Conservation (phyloP, 805 yeast species). For the Kazachstania taianensis region DNA sequence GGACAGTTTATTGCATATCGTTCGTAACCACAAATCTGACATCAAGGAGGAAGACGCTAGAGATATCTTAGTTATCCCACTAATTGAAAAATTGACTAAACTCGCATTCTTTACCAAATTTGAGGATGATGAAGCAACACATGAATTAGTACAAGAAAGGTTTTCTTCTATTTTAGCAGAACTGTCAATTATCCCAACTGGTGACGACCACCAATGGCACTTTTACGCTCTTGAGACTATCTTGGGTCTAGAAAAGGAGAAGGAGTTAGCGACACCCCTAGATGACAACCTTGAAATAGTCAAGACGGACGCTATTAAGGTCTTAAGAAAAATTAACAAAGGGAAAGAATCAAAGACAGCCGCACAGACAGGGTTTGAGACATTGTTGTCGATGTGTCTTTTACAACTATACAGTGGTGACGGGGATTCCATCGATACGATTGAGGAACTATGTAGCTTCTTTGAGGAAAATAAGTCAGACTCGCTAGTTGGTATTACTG, state of each 20-base stretch:
- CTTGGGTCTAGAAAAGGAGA: slow-evolving; percentile 18
- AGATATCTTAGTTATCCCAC: slow-evolving; percentile 15
- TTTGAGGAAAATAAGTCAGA: slow-evolving; percentile 28
- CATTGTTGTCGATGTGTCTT: slow-evolving; percentile 65
- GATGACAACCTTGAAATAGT: slow-evolving; percentile 49
- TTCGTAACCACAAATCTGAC: slow-evolving; percentile 34
- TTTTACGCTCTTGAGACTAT: slow-evolving; percentile 37
- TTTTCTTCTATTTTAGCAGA: slow-evolving; percentile 59
- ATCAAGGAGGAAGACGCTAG: slow-evolving; percentile 8
- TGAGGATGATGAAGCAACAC: slow-evolving; percentile 6
- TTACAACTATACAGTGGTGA: slow-evolving; percentile 71
- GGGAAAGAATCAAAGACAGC: slow-evolving; percentile 30
- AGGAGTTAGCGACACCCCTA: slow-evolving; percentile 32
- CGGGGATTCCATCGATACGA: slow-evolving; percentile 60
- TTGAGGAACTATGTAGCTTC: slow-evolving; percentile 50
- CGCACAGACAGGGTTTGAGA: slow-evolving; percentile 46
- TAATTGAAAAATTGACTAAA: slow-evolving; percentile 25
- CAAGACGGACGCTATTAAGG: slow-evolving; percentile 38
- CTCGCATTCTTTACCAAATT: slow-evolving; percentile 26
- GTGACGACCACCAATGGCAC: slow-evolving; percentile 41
- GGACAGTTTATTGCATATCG: slow-evolving; percentile 47
- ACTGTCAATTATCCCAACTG: slow-evolving; percentile 35
- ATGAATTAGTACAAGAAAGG: slow-evolving; percentile 43
- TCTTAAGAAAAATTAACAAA: slow-evolving; percentile 31
- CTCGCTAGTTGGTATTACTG: slow-evolving; percentile 43